phyloP scores from a whole-genome alignment of 352 stramenopile genomes.

The Phytophthora constricta region DNA sequence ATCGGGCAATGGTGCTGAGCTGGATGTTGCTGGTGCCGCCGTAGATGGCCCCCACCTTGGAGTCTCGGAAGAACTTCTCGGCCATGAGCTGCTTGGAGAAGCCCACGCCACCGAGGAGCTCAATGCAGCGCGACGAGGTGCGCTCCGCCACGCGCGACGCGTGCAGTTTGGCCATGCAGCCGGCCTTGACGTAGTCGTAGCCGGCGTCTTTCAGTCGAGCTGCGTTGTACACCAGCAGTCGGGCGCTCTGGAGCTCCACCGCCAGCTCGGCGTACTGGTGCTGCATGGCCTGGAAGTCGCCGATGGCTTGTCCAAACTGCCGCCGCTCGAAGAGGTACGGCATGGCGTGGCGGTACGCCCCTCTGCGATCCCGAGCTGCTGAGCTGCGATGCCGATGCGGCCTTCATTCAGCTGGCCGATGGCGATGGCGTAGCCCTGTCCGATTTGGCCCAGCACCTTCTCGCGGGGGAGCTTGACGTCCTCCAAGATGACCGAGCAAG shows the following conservation, averaged over 20 bases:
- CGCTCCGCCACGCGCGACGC: slow-evolving; percentile 92
- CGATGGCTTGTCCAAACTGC: slow-evolving; percentile 93
- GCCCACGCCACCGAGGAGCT: slow-evolving; percentile 92
- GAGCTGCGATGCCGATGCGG: slow-evolving; percentile 95
- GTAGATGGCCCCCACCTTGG: slow-evolving; percentile 96
- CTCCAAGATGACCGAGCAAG: slow-evolving; percentile 92
- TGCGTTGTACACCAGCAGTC: slow-evolving; percentile 93
- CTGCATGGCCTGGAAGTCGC: slow-evolving; percentile 94
- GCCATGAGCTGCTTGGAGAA: slow-evolving; percentile 92
- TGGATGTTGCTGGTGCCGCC: slow-evolving; percentile 96
- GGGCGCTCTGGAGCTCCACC: slow-evolving; percentile 89
- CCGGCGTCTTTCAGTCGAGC: slow-evolving; percentile 92
- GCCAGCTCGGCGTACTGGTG: slow-evolving; percentile 94
- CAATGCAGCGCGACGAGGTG: slow-evolving; percentile 91
- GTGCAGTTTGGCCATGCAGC: slow-evolving; percentile 95
- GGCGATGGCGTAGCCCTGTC: slow-evolving; percentile 93
- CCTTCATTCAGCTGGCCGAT: slow-evolving; percentile 95
- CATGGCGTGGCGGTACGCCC: slow-evolving; percentile 92
- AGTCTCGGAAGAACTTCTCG: slow-evolving; percentile 96
- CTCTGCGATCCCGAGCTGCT: slow-evolving; percentile 95
- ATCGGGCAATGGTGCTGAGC: slow-evolving; percentile 87
- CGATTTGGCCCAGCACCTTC: slow-evolving; percentile 91
- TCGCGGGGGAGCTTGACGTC: slow-evolving; percentile 89
- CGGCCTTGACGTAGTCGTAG: slow-evolving; percentile 92
- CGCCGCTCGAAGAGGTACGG: slow-evolving; percentile 93